Evolutionary conservation across 2,329 filamentous ascomycete species (phyloP).

Genomic region (Fusarium lateritium): DNA sequence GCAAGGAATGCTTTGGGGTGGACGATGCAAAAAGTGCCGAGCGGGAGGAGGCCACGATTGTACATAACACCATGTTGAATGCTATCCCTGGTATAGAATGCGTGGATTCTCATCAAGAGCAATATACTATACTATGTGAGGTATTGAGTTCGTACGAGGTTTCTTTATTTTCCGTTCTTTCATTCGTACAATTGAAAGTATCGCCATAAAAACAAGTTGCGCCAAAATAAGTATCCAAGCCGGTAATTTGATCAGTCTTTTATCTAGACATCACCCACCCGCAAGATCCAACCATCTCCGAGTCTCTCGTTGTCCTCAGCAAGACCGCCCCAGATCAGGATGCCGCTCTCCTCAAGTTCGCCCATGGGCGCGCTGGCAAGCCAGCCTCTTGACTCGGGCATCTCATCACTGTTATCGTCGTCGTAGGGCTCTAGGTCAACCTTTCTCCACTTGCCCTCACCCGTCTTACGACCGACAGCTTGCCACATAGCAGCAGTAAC

Average conservation of each 20-base stretch:
- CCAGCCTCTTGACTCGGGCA: constrained; percentile 70
- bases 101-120: constrained; percentile 36
- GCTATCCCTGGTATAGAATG: constrained; percentile 47
- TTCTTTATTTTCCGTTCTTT: constrained; percentile 13
- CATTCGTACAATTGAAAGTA: constrained; percentile 30
- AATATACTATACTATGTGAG: constrained; percentile 28
- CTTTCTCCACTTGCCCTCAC: constrained; percentile 71
- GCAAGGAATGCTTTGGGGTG: constrained; percentile 35
- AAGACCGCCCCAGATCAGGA: constrained; percentile 74
- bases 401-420: constrained; percentile 63
- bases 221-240: constrained; percentile 29
- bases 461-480: constrained; percentile 66
- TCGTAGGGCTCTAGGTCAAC: constrained; percentile 66
- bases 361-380: constrained; percentile 69
- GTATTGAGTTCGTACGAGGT: constrained; percentile 17
- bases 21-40: constrained; percentile 40
- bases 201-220: constrained; percentile 27
- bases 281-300: constrained; percentile 76
- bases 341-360: constrained; percentile 71
- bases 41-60: constrained; percentile 43
- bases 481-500: constrained; percentile 69
- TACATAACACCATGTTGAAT: constrained; percentile 50
- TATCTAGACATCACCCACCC: constrained; percentile 58
- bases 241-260: constrained; percentile 17
- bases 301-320: constrained; percentile 65